Base-by-base conservation (phyloP, 139 green algal species). In the Tetraselmis striata region DNA sequence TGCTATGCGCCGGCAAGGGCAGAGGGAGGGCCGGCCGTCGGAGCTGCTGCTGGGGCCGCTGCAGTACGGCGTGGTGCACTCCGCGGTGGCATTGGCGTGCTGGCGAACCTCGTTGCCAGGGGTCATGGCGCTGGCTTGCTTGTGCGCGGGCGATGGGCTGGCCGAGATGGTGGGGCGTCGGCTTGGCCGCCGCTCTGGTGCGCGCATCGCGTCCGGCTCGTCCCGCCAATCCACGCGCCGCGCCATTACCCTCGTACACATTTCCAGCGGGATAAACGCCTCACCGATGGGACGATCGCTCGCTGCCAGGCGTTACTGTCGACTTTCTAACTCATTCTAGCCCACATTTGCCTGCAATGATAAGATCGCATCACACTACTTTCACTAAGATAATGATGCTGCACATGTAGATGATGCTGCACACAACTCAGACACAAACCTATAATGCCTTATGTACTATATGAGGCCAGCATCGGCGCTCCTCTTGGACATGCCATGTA, bases 121-220 rank as follows among this genome's bases (percentile, higher is more conserved):
- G 22, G 31, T 88, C 23, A 32, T 86, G 2, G 85, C 82, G 2
- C 77, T 91, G 5, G 59, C 78, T 0, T 59, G 80, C 24, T 83
- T 91, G 80, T 91, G 87, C 45, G 82, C 78, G 2, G 87, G 87
- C 1, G 87, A 91, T 27, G 87, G 87, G 1, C 59, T 91, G 59
- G 87, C 87, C 23, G 87, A 90, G 27, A 80, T 90, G 28, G 80
- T 88, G 74, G 87, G 87, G 23, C 30, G 78, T 1, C 67, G 79
- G 28, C 29, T 30, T 23, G 78, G 80, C 26, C 29, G 22, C 59
- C 1, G 32, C 83, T 89, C 26, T 81, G 83, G 0, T 45, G 81
- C 31, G 45, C 45, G n/a, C 45, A 67, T 67, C 5, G 18, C 45
- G 18, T 67, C 45, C 45, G 11, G 11, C 45, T 67, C 45, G 11